Conservation (phyloP, 176 grass and related monocot species). For the Carex myosuroides region DNA sequence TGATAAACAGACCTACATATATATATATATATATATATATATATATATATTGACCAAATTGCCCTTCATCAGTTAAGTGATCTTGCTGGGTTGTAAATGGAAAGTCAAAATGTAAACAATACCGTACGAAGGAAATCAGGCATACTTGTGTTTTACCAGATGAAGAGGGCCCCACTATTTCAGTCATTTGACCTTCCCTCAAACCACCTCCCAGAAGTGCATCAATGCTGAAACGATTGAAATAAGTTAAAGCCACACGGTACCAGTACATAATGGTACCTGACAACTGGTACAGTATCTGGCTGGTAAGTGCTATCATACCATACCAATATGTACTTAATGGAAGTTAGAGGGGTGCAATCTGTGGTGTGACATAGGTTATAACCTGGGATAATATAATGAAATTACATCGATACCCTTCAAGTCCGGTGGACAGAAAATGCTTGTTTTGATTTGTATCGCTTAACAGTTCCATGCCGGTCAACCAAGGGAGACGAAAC, state of each 20-base stretch:
- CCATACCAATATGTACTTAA: neutral
- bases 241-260: neutral
- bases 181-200: conserved; percentile 56
- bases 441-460: conserved; percentile 27
- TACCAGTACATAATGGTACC: neutral
- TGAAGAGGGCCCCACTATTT: conserved; percentile 71
- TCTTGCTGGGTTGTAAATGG: neutral
- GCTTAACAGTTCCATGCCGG: conserved; percentile 31
- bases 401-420: conserved; percentile 34
- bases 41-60: conserved; percentile 20
- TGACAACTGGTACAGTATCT: neutral
- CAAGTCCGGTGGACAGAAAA: conserved; percentile 36
- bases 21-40: too few relatives aligned
- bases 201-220: conserved; percentile 73
- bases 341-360: neutral
- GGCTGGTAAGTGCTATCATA: neutral
- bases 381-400: neutral
- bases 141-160: conserved; percentile 87
- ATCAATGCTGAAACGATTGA: conserved; percentile 48
- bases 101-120: neutral
- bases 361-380: neutral
- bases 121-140: neutral
- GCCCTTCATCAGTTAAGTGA: neutral
- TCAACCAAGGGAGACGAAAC: conserved; percentile 16
- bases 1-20: conserved; percentile 61